Base-by-base conservation (phyloP, 495 filamentous ascomycete genomes). In the Bombardia bombarda region DNA sequence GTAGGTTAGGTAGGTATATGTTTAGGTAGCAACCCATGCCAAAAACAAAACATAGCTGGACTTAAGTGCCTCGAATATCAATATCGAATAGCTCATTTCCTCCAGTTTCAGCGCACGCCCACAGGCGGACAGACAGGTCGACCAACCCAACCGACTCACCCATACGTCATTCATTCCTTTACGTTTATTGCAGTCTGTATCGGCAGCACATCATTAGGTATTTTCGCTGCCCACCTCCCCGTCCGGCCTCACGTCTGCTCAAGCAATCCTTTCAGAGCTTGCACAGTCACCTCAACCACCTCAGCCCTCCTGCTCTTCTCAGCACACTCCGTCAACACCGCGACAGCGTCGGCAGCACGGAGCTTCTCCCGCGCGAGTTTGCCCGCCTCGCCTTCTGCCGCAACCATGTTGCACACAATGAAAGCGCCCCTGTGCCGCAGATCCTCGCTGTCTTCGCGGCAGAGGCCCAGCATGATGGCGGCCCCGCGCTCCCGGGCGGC, bases 361-460 rank as follows among this genome's bases (percentile, higher is more conserved):
- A 79, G 42, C 24, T 53, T 64, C 43, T 70, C 65, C 39, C 64
- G 68, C 26, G 74, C 70, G 28, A 57, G 53, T 54, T 63, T 59
- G 20, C 78, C 78, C 12, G 65, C 61, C 30, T 73, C 69, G 2
- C 72, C 79, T 13, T 72, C 68, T 10, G 66, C 65, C 3, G 58
- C 53, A 3, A 78, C 50, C 55, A 86, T 65, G 50, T 85, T 87
- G 45, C 73, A 68, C 24, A 95, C 60, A 47, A 84, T 82, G 19
- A 90, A 87, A 3, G 83, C 74, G 0, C 88, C 92, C 12, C 92
- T 67, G 55, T 93, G 85, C 36, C 79, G 69, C 19, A 95, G 55
- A 36, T 83, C 84, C 45, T 86, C 83, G 42, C 75, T 75, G 13
- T 85, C 80, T 46, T 95, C 90, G 25, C 67, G 60, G 52, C 87